Percentiles rank a stretch among this genome's conserved stretches.
phyloP scores from a whole-genome alignment of 148 eudicot genomes.

The Silene conica region DNA sequence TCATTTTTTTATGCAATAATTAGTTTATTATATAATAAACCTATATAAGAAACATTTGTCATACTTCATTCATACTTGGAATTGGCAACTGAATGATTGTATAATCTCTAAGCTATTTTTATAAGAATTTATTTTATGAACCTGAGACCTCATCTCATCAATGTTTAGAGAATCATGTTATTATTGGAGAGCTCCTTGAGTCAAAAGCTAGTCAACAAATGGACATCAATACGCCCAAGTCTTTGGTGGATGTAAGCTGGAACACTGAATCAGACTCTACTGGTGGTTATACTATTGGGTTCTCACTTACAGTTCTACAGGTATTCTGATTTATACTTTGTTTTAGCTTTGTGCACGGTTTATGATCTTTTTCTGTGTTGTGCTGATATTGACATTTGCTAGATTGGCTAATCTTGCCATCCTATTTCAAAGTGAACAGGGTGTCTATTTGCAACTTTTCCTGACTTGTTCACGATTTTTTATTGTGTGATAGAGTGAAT shows the following conservation, averaged over 20 bases:
- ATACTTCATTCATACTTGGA: not conserved
- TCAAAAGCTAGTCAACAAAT: slow-evolving; percentile 68
- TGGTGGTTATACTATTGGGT: slow-evolving; percentile 91
- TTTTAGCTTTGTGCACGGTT: not conserved
- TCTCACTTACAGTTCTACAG: slow-evolving; percentile 90
- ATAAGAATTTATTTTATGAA: slow-evolving; percentile 1
- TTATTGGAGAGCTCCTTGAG: slow-evolving; percentile 95
- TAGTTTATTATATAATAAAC: not conserved
- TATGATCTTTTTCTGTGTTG: not conserved
- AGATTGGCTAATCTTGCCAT: not conserved
- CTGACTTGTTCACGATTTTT: slow-evolving; percentile 8
- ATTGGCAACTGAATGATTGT: not conserved
- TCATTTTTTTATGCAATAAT: slow-evolving; percentile 8
- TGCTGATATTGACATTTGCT: not conserved
- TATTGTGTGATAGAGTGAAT: slow-evolving; percentile 66
- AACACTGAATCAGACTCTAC: slow-evolving; percentile 79
- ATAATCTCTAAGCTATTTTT: not conserved
- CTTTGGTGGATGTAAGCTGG: slow-evolving; percentile 66
- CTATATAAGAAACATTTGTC: not conserved
- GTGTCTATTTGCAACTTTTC: not conserved
- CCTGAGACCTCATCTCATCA: slow-evolving; percentile 16
- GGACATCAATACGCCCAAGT: slow-evolving; percentile 76
- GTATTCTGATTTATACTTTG: slow-evolving; percentile 32
- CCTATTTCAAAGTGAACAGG: slow-evolving; percentile 1
- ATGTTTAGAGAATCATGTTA: slow-evolving; percentile 83